These are phyloP conservation scores for Hypoxylon fragiforme DNA, from an alignment of 495 filamentous ascomycete species.

Conservation along the genomic window DNA sequence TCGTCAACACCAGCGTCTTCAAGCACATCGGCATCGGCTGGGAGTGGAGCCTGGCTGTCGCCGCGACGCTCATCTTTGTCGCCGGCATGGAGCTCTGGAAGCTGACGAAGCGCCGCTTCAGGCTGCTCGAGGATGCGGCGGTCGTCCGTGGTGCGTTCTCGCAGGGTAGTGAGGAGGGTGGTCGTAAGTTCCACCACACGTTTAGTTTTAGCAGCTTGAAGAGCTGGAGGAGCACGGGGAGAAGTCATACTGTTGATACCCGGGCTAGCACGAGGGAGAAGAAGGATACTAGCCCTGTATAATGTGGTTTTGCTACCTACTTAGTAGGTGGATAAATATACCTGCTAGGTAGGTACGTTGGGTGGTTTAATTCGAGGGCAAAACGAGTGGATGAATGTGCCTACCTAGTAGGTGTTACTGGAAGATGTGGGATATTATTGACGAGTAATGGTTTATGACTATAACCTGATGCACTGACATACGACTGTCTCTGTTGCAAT, in stretches of 20 bases:
- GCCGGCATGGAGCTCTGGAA: conserved; percentile 70
- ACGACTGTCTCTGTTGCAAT: background rate
- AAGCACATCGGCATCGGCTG: conserved; percentile 73
- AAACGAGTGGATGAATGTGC: too few species aligned
- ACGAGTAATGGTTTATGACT: background rate
- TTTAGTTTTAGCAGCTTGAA: conserved; percentile 49
- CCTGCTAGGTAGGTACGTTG: too few species aligned
- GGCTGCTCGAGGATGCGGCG: conserved; percentile 49
- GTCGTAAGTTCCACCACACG: conserved; percentile 40
- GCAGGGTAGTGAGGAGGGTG: conserved; percentile 47
- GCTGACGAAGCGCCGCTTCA: conserved; percentile 56
- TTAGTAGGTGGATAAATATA: too few species aligned
- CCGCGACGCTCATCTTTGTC: conserved; percentile 63
- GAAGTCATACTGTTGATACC: conserved; percentile 36
- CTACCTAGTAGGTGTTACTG: too few species aligned
- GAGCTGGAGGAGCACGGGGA: conserved; percentile 45
- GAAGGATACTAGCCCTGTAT: conserved; percentile 17
- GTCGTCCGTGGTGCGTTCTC: conserved; percentile 45
- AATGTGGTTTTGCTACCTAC: too few species aligned
- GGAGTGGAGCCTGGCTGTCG: conserved; percentile 71
- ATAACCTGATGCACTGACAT: background rate
- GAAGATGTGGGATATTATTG: background rate
- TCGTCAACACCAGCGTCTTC: conserved; percentile 69
- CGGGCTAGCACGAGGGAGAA: conserved; percentile 27
- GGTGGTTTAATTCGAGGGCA: too few species aligned